These are phyloP conservation scores for Metschnikowia reukaufii DNA, from an alignment of 805 yeast species.

Conservation along the genomic window DNA sequence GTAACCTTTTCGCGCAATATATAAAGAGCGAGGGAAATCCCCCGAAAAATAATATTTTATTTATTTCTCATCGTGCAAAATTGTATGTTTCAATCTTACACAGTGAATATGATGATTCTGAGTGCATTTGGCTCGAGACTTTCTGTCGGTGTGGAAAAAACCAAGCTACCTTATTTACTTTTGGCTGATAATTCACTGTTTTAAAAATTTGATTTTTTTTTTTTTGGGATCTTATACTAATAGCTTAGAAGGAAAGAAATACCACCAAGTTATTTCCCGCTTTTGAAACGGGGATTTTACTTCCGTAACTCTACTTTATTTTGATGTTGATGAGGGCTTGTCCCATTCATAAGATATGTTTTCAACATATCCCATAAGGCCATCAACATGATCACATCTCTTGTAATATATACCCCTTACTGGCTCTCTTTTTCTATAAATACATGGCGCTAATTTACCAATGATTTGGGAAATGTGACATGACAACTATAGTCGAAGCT, in stretches of 20 bases:
- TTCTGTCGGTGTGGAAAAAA: slow-evolving; percentile 96
- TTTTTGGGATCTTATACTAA: slow-evolving; percentile 12
- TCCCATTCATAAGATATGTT: too few relatives aligned
- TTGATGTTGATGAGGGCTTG: too few relatives aligned
- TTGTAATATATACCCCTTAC: too few relatives aligned
- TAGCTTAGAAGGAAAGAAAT: not conserved
- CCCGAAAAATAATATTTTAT: not conserved
- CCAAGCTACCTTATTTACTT: slow-evolving; percentile 88
- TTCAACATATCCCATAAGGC: too few relatives aligned
- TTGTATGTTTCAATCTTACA: slow-evolving; percentile 11
- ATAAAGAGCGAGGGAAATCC: slow-evolving; percentile 5
- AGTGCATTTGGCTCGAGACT: slow-evolving; percentile 99
- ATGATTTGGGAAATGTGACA: too few relatives aligned
- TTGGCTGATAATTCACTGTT: slow-evolving; percentile 22
- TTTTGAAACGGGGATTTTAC: too few relatives aligned
- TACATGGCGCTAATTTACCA: too few relatives aligned
- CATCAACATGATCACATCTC: too few relatives aligned
- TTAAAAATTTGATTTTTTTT: not conserved
- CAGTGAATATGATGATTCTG: slow-evolving; percentile 71
- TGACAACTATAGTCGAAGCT: too few relatives aligned
- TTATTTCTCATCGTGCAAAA: slow-evolving; percentile 3
- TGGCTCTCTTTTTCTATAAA: too few relatives aligned
- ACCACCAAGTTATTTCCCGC: too few relatives aligned
- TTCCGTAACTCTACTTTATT: too few relatives aligned
- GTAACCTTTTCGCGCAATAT: slow-evolving; percentile 13